Evolutionary conservation across 2,329 filamentous ascomycete genomes (phyloP).

Genomic region (Camptophora hylomeconis): DNA sequence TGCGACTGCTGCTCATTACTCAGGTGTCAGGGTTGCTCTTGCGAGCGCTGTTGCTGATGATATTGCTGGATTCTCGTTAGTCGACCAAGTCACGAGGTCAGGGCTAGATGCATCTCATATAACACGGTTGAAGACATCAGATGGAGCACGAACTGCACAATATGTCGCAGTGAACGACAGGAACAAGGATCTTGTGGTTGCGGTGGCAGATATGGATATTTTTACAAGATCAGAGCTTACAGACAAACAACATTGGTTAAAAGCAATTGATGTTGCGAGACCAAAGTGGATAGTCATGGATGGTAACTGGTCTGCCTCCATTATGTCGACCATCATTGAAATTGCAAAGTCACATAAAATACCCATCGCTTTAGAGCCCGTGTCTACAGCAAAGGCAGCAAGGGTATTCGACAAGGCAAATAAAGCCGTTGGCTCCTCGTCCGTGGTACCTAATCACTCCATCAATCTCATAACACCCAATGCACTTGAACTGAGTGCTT

Average conservation of each 20-base stretch:
- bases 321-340: constrained; percentile 56
- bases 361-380: constrained; percentile 72
- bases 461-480: constrained; percentile 74
- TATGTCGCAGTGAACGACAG: constrained; percentile 82
- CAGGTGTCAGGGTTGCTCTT: constrained; percentile 54
- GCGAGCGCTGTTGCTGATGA: constrained; percentile 77
- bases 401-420: constrained; percentile 43
- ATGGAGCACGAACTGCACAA: constrained; percentile 62
- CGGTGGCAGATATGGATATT: constrained; percentile 92
- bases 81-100: constrained; percentile 50
- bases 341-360: constrained; percentile 43
- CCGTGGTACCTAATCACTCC: constrained; percentile 47
- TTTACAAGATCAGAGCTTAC: constrained; percentile 41
- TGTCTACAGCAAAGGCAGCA: constrained; percentile 66
- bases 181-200: constrained; percentile 71
- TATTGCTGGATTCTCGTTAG: constrained; percentile 57
- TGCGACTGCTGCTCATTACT: constrained; percentile 64
- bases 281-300: constrained; percentile 77
- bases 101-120: constrained; percentile 56
- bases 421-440: constrained; percentile 21
- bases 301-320: constrained; percentile 63
- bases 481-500: constrained; percentile 62
- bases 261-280: constrained; percentile 40
- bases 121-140: constrained; percentile 37
- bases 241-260: constrained; percentile 45